phyloP scores from a whole-genome alignment of 129 eudicot genomes.

The Dittrichia graveolens region DNA sequence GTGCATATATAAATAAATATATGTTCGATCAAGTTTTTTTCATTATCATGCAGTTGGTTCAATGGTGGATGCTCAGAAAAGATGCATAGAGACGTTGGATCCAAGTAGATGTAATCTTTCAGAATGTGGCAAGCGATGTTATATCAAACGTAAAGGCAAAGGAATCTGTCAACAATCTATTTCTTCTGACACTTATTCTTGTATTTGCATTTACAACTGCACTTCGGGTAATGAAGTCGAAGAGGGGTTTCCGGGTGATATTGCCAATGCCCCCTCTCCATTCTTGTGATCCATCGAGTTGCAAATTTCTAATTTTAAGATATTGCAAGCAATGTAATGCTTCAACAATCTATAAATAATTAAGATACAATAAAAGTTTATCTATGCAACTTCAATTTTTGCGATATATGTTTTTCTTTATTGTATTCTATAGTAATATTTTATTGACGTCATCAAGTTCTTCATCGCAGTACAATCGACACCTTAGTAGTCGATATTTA shows the following conservation, averaged over 20 bases:
- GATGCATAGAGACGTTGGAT: conserved; percentile 14
- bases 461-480: too few relatives aligned
- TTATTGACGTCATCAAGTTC: too few relatives aligned
- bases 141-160: background rate
- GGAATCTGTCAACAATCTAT: background rate
- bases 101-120: conserved; percentile 1
- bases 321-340: too few relatives aligned
- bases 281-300: background rate
- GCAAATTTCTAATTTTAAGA: too few relatives aligned
- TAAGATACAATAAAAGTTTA: too few relatives aligned
- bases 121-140: conserved; percentile 9
- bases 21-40: background rate
- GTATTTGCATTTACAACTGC: conserved; percentile 11
- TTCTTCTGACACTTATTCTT: background rate
- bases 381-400: too few relatives aligned
- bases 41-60: background rate
- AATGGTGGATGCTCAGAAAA: background rate
- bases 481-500: too few relatives aligned
- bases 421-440: too few relatives aligned
- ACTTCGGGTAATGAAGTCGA: background rate
- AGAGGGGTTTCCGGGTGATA: background rate
- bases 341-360: too few relatives aligned
- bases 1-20: background rate
- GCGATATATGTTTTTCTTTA: too few relatives aligned
- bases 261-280: background rate